phyloP scores from a whole-genome alignment of 768 basidiomycete genomes.

The Tricholoma hemisulphureum region DNA sequence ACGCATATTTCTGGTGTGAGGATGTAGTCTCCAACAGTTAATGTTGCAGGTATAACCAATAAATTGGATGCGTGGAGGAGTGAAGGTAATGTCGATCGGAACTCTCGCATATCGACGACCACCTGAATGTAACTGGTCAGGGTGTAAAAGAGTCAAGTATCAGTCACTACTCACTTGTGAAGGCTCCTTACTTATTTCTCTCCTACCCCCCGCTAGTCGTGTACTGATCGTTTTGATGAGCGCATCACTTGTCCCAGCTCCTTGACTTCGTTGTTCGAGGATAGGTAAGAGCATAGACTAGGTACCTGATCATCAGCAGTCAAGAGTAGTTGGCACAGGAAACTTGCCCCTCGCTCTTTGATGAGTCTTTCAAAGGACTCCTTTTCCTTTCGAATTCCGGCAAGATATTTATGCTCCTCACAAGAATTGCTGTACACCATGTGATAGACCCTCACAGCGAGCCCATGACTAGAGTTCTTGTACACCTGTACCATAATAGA shows the following conservation, averaged over 20 bases:
- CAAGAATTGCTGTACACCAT: conserved; percentile 92
- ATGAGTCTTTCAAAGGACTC: conserved; percentile 92
- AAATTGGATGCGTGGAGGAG: conserved; percentile 81
- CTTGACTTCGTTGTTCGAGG: conserved; percentile 53
- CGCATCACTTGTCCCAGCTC: conserved; percentile 46
- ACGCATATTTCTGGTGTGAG: conserved; percentile 94
- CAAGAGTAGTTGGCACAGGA: neutral
- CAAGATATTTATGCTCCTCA: conserved; percentile 95
- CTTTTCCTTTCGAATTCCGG: conserved; percentile 86
- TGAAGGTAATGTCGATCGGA: conserved; percentile 88
- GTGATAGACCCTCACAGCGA: conserved; percentile 88
- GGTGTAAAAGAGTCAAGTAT: neutral
- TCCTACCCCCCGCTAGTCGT: conserved; percentile 82
- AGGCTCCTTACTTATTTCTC: conserved; percentile 61
- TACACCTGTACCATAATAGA: conserved; percentile 60
- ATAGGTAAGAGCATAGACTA: conserved; percentile 92
- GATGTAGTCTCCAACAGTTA: conserved; percentile 96
- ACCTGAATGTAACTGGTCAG: conserved; percentile 49
- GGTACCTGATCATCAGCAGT: neutral
- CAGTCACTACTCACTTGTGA: conserved; percentile 47
- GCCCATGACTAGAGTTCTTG: conserved; percentile 76
- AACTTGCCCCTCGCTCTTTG: conserved; percentile 82
- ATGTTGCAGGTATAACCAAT: conserved; percentile 83
- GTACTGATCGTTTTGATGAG: conserved; percentile 80
- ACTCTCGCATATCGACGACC: conserved; percentile 96